Percentiles rank a stretch among this genome's conserved stretches.
Evolutionary conservation across 192 early-diverging fungal species (phyloP).

Genomic region (Umbelopsis vinacea): DNA sequence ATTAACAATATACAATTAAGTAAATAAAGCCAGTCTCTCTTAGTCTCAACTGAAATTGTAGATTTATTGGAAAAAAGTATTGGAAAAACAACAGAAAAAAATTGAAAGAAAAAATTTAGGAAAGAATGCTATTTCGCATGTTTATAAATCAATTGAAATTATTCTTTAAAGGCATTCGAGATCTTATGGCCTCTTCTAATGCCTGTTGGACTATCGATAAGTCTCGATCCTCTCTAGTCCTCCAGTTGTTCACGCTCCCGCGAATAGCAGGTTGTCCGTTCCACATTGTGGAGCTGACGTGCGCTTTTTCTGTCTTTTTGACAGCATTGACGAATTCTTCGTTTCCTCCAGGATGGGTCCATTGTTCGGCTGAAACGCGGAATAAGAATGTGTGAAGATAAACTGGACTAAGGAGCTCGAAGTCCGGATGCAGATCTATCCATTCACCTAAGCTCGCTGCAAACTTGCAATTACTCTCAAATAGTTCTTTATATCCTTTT

Average conservation of each 20-base stretch:
- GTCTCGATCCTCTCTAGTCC: constrained; percentile 34
- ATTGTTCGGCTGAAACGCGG: constrained; percentile 14
- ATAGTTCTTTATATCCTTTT: constrained; percentile 49
- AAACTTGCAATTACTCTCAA: constrained; percentile 53
- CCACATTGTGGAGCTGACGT: constrained; percentile 56
- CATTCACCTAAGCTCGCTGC: constrained; percentile 49
- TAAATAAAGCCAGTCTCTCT: too few species aligned
- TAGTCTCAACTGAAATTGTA: too few species aligned
- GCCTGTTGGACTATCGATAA: constrained; percentile 26
- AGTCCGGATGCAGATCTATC: constrained; percentile 37
- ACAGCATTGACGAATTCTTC: constrained; percentile 38
- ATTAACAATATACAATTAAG: too few species aligned
- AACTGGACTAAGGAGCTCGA: neutral
- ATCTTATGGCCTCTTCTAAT: constrained; percentile 22
- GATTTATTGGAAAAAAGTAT: too few species aligned
- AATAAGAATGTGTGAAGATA: constrained; percentile 28
- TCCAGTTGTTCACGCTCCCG: constrained; percentile 56
- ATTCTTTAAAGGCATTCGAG: too few species aligned
- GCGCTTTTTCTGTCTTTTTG: constrained; percentile 50
- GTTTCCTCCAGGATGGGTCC: constrained; percentile 30
- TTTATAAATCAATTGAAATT: too few species aligned
- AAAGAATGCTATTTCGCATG: too few species aligned
- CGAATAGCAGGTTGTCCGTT: constrained; percentile 47
- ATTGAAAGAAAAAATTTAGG: too few species aligned
- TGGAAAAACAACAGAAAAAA: too few species aligned